Percentiles rank a stretch among this genome's conserved stretches.
phyloP scores from a whole-genome alignment of 495 filamentous ascomycete species.

The Filosporella fistucella region DNA sequence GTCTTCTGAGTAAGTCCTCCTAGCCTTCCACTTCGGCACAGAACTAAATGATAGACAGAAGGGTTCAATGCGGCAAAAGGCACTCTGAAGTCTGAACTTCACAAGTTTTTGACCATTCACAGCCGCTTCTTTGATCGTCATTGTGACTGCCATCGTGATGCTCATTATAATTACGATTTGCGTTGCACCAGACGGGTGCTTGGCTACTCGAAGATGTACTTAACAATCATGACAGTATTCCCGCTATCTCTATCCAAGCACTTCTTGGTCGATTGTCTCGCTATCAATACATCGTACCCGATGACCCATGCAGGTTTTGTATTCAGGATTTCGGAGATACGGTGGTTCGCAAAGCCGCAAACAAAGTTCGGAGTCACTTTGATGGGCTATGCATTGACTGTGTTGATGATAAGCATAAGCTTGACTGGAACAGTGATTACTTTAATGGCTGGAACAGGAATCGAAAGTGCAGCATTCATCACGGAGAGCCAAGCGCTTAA shows the following conservation, averaged over 20 bases:
- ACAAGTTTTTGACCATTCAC: background rate
- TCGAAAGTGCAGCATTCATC: no score
- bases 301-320: background rate
- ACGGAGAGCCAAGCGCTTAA: no score
- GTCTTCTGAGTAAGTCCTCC: conserved; percentile 8
- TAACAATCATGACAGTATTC: background rate
- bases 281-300: conserved; percentile 2
- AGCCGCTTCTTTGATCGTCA: background rate
- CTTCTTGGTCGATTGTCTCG: background rate
- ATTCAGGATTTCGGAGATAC: background rate
- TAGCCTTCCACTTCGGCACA: conserved; percentile 7
- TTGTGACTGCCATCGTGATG: background rate
- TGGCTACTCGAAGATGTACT: conserved; percentile 2
- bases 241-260: conserved; percentile 1
- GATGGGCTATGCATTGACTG: conserved; percentile 10
- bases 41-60: background rate
- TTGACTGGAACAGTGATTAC: conserved; percentile 4
- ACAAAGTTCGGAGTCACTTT: background rate
- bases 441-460: background rate
- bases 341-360: background rate
- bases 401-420: background rate
- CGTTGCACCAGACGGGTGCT: background rate
- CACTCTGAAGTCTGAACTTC: conserved; percentile 2
- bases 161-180: background rate
- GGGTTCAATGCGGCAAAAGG: conserved; percentile 8